These are phyloP conservation scores for Aspergillus bertholletiae DNA, from an alignment of 495 filamentous ascomycete species.

Conservation along the genomic window DNA sequence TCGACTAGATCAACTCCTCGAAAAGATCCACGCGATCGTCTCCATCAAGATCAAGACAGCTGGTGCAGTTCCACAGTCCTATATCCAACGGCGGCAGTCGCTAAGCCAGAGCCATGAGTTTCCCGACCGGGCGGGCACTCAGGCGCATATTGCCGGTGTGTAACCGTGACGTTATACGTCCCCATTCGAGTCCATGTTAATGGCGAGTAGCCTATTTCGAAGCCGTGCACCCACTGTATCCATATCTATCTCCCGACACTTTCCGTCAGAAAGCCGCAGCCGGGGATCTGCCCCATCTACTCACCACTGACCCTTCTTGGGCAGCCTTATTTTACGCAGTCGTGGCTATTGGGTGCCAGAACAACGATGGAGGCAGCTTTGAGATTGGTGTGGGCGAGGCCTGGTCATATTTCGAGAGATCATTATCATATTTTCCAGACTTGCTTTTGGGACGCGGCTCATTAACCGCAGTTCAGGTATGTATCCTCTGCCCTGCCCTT, in stretches of 20 bases:
- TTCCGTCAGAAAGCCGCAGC: slow-evolving; percentile 7
- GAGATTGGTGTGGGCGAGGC: slow-evolving; percentile 13
- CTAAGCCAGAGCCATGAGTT: too few relatives aligned
- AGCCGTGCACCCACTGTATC: slow-evolving; percentile 15
- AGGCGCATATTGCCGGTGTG: too few relatives aligned
- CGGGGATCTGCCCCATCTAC: not conserved
- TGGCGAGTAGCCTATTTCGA: slow-evolving; percentile 12
- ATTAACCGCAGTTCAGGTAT: slow-evolving; percentile 16
- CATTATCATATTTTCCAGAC: slow-evolving; percentile 10
- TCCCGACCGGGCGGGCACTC: too few relatives aligned
- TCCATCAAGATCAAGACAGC: slow-evolving; percentile 9
- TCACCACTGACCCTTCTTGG: slow-evolving; percentile 7
- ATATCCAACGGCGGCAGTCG: too few relatives aligned
- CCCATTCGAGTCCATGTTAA: too few relatives aligned
- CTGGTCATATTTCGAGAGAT: slow-evolving; percentile 16
- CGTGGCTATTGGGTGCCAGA: slow-evolving; percentile 19
- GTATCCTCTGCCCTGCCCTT: too few relatives aligned
- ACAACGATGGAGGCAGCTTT: slow-evolving; percentile 17
- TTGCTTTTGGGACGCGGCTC: slow-evolving; percentile 9
- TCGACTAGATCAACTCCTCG: slow-evolving; percentile 14
- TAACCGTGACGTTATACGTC: too few relatives aligned
- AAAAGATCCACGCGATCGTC: slow-evolving; percentile 9
- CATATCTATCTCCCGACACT: slow-evolving; percentile 6
- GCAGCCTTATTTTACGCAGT: slow-evolving; percentile 17
- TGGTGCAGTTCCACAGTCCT: not conserved